A percentile compares a stretch with the other conserved stretches of the same genome.
Evolutionary conservation across 2,329 filamentous ascomycete genomes (phyloP).

Genomic region (Sporothrix pallida): DNA sequence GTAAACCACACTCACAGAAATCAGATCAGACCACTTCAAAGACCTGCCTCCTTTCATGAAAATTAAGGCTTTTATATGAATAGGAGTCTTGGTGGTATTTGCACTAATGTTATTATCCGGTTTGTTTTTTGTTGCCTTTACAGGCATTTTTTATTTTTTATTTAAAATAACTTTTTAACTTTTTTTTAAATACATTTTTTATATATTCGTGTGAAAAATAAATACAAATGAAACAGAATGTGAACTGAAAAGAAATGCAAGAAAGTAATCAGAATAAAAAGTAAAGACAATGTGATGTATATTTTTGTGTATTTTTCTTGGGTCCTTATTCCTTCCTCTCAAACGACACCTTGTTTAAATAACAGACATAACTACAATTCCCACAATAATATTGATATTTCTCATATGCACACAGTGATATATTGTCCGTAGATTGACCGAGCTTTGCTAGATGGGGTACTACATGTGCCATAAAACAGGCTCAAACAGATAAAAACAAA

Average conservation of each 20-base stretch:
- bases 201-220: not conserved
- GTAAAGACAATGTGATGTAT: not conserved
- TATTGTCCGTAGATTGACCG: not conserved
- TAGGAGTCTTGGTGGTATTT: too few species aligned
- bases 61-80: too few species aligned
- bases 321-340: not conserved
- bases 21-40: conserved; percentile 3
- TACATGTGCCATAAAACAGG: not conserved
- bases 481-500: not conserved
- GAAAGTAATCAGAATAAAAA: not conserved
- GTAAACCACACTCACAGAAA: not conserved
- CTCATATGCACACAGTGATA: too few species aligned
- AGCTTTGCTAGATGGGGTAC: not conserved
- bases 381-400: not conserved
- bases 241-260: not conserved
- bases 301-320: not conserved
- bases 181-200: not conserved
- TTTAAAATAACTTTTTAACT: not conserved
- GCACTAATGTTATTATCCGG: too few species aligned
- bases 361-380: too few species aligned
- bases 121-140: not conserved
- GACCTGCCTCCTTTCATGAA: not conserved
- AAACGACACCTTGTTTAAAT: too few species aligned
- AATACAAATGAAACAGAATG: not conserved
- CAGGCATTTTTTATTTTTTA: not conserved